These are phyloP conservation scores for Dothistroma pini DNA, from an alignment of 2,329 filamentous ascomycete genomes.

Conservation along the genomic window DNA sequence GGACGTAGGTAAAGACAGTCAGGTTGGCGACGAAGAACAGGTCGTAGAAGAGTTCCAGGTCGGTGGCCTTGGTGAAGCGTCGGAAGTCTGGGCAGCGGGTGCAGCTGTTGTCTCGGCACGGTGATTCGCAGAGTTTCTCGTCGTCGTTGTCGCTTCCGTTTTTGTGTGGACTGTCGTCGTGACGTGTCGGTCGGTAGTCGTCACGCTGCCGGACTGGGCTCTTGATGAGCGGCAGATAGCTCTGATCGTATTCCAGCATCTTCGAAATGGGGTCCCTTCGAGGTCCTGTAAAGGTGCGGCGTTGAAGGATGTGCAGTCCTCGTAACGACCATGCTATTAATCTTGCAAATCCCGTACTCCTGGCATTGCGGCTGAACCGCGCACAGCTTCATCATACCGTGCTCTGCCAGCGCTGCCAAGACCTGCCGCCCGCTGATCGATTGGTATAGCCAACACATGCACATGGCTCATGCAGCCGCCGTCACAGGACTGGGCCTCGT, in stretches of 20 bases:
- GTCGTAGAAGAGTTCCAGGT: slow-evolving; percentile 57
- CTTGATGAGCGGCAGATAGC: neutral
- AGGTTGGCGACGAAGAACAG: slow-evolving; percentile 63
- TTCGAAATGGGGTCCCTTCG: neutral
- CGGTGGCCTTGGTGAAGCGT: slow-evolving; percentile 48
- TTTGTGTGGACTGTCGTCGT: neutral
- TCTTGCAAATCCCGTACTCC: neutral
- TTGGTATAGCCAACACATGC: neutral
- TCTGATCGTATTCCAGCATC: neutral
- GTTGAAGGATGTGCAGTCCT: neutral
- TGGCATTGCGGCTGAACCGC: neutral
- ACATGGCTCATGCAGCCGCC: neutral
- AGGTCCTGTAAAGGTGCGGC: neutral
- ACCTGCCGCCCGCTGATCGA: too few species aligned
- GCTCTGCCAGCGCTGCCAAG: too few species aligned
- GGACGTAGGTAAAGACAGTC: slow-evolving; percentile 57
- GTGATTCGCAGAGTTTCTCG: neutral
- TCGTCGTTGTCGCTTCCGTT: neutral
- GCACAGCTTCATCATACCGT: neutral
- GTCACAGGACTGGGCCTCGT: neutral
- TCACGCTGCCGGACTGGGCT: neutral
- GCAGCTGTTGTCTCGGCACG: slow-evolving; percentile 6
- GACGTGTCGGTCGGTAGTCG: neutral
- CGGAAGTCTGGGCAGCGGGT: slow-evolving; percentile 35
- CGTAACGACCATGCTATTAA: neutral